These are phyloP conservation scores for Neostapfia colusana DNA, from an alignment of 176 grass and related monocot species.

Conservation along the genomic window DNA sequence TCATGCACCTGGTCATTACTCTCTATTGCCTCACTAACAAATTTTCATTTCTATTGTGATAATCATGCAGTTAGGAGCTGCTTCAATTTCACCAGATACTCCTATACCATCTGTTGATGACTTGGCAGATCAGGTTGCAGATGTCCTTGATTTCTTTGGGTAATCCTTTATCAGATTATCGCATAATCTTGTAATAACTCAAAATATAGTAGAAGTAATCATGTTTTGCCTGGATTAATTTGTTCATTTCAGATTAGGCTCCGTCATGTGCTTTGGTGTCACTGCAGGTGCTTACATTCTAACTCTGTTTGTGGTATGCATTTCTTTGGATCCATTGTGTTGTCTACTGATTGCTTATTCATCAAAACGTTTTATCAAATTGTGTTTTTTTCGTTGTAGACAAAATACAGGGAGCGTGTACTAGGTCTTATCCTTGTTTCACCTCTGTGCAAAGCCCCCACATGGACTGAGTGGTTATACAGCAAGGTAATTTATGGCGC, in stretches of 20 bases:
- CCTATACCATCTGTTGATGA: constrained; percentile 82
- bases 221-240: constrained; percentile 41
- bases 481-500: too few relatives aligned
- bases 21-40: constrained; percentile 37
- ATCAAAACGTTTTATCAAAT: constrained; percentile 8
- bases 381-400: constrained; percentile 47
- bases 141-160: constrained; percentile 97
- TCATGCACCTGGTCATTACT: not conserved
- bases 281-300: constrained; percentile 96
- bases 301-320: constrained; percentile 87
- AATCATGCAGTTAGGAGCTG: constrained; percentile 85
- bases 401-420: constrained; percentile 91
- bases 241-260: constrained; percentile 71
- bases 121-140: constrained; percentile 83
- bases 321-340: constrained; percentile 27
- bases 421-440: constrained; percentile 93
- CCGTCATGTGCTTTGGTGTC: constrained; percentile 99
- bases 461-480: constrained; percentile 95
- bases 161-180: constrained; percentile 40
- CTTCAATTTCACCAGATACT: constrained; percentile 71
- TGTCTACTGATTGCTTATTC: not conserved
- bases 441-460: constrained; percentile 83
- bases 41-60: constrained; percentile 43
- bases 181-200: not conserved
- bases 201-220: constrained; percentile 1